A percentile compares a stretch with the other conserved stretches of the same genome.
Evolutionary conservation across 1,284 basidiomycete species (phyloP).

Genomic region (Apiotrichum montevideense): DNA sequence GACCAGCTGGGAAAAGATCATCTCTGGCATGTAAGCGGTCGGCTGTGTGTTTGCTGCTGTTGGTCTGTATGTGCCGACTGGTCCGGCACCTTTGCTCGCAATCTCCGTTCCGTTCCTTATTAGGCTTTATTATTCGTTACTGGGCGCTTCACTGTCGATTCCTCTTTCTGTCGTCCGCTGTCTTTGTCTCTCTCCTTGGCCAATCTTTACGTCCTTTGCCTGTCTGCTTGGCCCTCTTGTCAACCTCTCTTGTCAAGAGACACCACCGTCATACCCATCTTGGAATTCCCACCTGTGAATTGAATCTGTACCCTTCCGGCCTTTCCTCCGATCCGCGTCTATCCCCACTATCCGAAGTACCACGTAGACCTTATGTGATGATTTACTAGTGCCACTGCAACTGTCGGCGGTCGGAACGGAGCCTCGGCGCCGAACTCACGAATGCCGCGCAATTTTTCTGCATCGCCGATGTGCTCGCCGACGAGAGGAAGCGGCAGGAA

Average conservation of each 20-base stretch:
- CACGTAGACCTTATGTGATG: conserved; percentile 2
- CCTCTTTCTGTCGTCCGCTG: background rate
- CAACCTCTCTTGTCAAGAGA: too few relatives aligned
- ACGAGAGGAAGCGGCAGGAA: too few relatives aligned
- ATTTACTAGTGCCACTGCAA: background rate
- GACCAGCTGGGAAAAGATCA: conserved; percentile 32
- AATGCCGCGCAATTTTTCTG: too few relatives aligned
- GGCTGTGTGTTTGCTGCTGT: too few relatives aligned
- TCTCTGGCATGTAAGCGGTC: conserved; percentile 25
- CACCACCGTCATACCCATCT: background rate
- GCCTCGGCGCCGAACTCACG: too few relatives aligned
- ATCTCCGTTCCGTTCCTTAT: background rate
- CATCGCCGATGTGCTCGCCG: too few relatives aligned
- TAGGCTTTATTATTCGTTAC: background rate
- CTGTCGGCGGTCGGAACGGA: background rate
- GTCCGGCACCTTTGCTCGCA: too few relatives aligned
- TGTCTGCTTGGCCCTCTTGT: too few relatives aligned
- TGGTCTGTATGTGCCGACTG: too few relatives aligned
- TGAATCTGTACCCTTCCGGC: background rate
- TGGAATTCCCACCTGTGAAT: background rate
- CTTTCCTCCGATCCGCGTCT: background rate
- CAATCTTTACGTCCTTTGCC: too few relatives aligned
- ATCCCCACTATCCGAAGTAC: background rate
- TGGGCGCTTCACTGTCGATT: too few relatives aligned
- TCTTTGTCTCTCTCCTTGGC: background rate